Evolutionary conservation across 352 stramenopile species (phyloP), one percentile per base, ranked within the genome.

Genomic region (Vaucheria bursata): DNA sequence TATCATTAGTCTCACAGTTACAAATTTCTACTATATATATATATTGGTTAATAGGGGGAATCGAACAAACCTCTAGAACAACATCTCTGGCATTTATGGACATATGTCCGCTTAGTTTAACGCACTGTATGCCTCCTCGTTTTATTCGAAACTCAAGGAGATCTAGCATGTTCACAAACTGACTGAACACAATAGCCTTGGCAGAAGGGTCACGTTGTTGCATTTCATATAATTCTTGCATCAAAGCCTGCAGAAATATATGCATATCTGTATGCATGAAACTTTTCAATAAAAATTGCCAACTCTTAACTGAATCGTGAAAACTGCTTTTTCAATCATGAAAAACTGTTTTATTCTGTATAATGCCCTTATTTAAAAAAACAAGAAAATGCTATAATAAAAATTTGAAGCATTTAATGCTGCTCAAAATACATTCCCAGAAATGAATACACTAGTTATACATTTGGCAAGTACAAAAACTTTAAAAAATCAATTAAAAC

Each of bases 121-220:
- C 90, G 71, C 89, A 95, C 36, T 91, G 89, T 66, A 96, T 85
- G 36, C 77, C 69, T 2, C 88, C 91, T 31, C 92, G 83, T 5
- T 95, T 89, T 45, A 99, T 85, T 5, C 95, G 90, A 86, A 96
- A 97, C 73, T 98, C 90, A 78, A 98, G 93, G 8, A 99, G 90
- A 85, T 99, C 95, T 0, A 99, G 89, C 94, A 99, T 98, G 77
- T 98, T 98, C 29, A 98, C 94, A 86, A 98, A 99, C 77, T 82
- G 77, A 1, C 91, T 97, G 77, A 99, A 99, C 5, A 99, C 93
- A 65, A 99, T 97, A 0, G 94, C 94, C 87, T 99, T 99, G 64
- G 90, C 93, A 0, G 92, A 94, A 6, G 91, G 91, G 80, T 97
- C 95, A 0, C 88, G 87, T 72, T 88, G 65, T 31, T 93, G 88